Evolutionary conservation across 225 moss, liverwort and hornwort genomes (phyloP), one percentile per base, ranked within the genome.

Genomic region (Physcomitrium patens): DNA sequence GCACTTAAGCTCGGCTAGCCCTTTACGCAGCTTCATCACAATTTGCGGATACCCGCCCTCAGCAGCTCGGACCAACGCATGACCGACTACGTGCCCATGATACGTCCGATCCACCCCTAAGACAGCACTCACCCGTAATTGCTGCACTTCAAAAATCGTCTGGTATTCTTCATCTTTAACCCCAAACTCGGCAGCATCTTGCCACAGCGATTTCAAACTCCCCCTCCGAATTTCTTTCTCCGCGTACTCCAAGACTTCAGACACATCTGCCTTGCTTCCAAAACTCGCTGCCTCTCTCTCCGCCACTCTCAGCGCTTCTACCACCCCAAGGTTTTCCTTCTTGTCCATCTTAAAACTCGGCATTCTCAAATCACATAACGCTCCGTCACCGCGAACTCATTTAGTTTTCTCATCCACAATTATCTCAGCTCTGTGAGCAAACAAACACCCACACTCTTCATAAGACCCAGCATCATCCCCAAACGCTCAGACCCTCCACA

Each of bases 61-160:
- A 1, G 71, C 78, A 2, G 83, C 83, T 26, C 75, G 59, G 46
- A 83, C 75, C 43, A 83, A 53, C 10, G 83, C 83, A 27, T 83
- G 83, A 0, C 83, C 83, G 2, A 83, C 78, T 0, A 79, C 31
- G 5, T 83, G 75, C 2, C 60, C 83, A 26, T 75, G 75, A 15
- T 53, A 18, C 3, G 61, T 44, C 18, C 78, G 66, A 49, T 76
- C 64, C 56, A 67, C 65, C 10, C 71, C 65, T 22, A 79, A 26
- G 2, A 27, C 52, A 26, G 78, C 47, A 3, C 19, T 23, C 78
- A 83, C 79, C 53, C 66, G 69, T 70, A 60, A 59, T 42, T 67
- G 66, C 22, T 74, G 71, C 13, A 75, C 45, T 50, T 75, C 69
- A 47, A 70, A 79, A 7, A 71, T 26, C 1, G 67, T 67, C 73